phyloP scores from a whole-genome alignment of 768 basidiomycete species.

The Paxillus rubicundulus region DNA sequence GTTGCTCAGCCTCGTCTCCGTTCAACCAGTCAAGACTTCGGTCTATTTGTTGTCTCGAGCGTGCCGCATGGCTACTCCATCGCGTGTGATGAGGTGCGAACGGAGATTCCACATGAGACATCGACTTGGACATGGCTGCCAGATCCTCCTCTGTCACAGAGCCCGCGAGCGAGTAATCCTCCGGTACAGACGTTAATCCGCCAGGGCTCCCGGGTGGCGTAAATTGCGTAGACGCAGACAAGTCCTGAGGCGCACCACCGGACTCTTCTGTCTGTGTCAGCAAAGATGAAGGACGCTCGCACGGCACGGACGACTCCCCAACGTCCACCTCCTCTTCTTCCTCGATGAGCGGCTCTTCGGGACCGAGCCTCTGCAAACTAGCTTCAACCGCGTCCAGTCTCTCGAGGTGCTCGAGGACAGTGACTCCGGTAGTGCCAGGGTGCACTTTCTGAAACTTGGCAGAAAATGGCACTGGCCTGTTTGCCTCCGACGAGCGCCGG shows the following conservation, averaged over 20 bases:
- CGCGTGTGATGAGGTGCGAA: conserved; percentile 36
- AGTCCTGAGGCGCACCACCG: conserved; percentile 6
- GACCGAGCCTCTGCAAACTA: conserved; percentile 69
- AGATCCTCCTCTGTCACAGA: conserved; percentile 70
- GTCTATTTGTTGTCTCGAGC: conserved; percentile 28
- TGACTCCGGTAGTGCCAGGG: conserved; percentile 84
- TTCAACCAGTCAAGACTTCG: conserved; percentile 47
- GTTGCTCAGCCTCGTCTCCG: conserved; percentile 36
- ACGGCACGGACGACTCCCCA: conserved; percentile 43
- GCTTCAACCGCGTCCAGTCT: conserved; percentile 81
- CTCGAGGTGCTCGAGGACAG: conserved; percentile 82
- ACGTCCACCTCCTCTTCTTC: conserved; percentile 64
- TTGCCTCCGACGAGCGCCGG: conserved; percentile 58
- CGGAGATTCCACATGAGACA: conserved; percentile 63
- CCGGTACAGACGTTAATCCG: conserved; percentile 51
- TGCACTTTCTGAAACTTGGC: conserved; percentile 83
- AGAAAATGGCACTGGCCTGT: conserved; percentile 78
- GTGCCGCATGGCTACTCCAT: conserved; percentile 32
- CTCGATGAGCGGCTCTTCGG: conserved; percentile 49
- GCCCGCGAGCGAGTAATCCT: conserved; percentile 49
- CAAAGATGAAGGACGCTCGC: conserved; percentile 11
- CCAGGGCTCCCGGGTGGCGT: conserved; percentile 59
- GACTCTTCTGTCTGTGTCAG: conserved; percentile 33
- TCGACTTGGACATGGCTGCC: conserved; percentile 72
- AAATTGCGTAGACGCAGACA: conserved; percentile 41